Conservation (phyloP, 2,329 filamentous ascomycete genomes). For the Orbilia blumenaviensis region DNA sequence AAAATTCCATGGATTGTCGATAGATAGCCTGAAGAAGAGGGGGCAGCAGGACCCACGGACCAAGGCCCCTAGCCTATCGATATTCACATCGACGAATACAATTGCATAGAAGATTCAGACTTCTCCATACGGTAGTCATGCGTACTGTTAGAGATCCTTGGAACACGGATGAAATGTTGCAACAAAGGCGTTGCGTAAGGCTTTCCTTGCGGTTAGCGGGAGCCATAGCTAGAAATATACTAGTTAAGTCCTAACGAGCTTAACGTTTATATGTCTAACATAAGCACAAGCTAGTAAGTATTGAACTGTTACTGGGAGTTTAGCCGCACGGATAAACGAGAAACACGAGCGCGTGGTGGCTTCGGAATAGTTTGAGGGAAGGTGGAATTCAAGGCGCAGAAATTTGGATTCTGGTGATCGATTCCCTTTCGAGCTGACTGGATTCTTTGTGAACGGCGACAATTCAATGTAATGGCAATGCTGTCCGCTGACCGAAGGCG, state of each 20-base stretch:
- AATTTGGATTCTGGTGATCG: neutral
- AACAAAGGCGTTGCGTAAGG: slow-evolving; percentile 21
- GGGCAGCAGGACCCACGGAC: neutral
- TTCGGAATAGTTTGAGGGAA: too few species aligned
- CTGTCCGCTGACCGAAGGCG: too few species aligned
- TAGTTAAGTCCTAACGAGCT: neutral
- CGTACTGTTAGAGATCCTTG: neutral
- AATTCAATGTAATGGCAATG: too few species aligned
- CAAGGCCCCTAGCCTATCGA: neutral
- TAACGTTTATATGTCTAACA: too few species aligned
- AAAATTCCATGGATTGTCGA: neutral
- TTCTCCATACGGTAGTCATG: neutral
- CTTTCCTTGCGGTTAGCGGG: neutral
- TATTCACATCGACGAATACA: neutral
- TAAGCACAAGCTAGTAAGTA: too few species aligned
- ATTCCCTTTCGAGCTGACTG: too few species aligned
- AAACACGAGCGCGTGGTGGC: too few species aligned
- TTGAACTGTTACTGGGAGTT: neutral
- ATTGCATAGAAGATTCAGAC: neutral
- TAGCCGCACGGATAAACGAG: slow-evolving; percentile 1
- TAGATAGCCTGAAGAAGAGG: neutral
- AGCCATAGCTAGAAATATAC: too few species aligned
- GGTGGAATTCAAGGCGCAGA: too few species aligned
- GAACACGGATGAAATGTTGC: neutral
- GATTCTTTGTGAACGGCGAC: too few species aligned